These are phyloP conservation scores for Serendipita sp. DNA, from an alignment of 768 basidiomycete genomes.

Conservation along the genomic window DNA sequence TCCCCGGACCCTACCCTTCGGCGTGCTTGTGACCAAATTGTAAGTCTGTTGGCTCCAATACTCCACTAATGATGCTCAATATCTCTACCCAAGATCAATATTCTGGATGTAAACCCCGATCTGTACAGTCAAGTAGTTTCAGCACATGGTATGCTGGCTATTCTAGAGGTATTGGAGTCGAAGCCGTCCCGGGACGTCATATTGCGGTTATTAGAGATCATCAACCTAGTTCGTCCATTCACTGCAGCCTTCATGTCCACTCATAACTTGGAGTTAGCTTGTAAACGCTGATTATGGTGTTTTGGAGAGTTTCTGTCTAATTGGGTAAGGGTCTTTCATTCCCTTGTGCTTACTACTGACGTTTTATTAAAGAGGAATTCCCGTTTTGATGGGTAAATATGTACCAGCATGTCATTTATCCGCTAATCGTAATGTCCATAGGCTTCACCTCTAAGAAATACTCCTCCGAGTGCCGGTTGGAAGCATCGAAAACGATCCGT, in stretches of 20 bases:
- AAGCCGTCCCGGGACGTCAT: constrained; percentile 74
- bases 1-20: constrained; percentile 71
- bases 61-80: neutral
- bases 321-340: constrained; percentile 37
- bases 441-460: constrained; percentile 92
- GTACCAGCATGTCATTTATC: neutral
- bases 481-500: constrained; percentile 90
- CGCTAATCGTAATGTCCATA: constrained; percentile 17
- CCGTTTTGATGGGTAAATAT: constrained; percentile 74
- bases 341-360: constrained; percentile 9
- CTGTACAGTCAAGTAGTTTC: constrained; percentile 80
- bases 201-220: constrained; percentile 70
- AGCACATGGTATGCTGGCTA: constrained; percentile 87
- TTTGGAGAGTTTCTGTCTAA: constrained; percentile 89
- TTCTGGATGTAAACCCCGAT: constrained; percentile 67
- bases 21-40: constrained; percentile 78
- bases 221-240: constrained; percentile 54
- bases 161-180: constrained; percentile 83
- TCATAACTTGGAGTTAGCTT: constrained; percentile 19
- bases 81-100: constrained; percentile 37
- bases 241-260: neutral
- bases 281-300: constrained; percentile 59
- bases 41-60: constrained; percentile 27
- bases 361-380: constrained; percentile 52
- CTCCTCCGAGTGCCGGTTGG: constrained; percentile 81